These are phyloP conservation scores for Brassica rapa DNA, from an alignment of 345 rosid species.

Conservation along the genomic window DNA sequence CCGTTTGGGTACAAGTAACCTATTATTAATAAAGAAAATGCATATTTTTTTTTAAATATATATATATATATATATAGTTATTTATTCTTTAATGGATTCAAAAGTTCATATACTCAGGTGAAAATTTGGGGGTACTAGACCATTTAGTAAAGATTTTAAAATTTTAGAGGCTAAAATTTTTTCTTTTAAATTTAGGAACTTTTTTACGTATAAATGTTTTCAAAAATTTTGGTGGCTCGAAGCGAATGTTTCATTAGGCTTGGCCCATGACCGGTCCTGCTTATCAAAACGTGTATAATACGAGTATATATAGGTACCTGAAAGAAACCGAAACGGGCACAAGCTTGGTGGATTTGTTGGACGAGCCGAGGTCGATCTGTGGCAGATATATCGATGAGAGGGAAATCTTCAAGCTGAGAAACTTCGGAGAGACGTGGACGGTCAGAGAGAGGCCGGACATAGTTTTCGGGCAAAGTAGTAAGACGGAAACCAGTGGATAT, in stretches of 20 bases:
- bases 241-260: too few species aligned
- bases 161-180: too few species aligned
- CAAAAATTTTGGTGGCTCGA: too few species aligned
- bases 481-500: constrained; percentile 59
- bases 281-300: not conserved
- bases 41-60: too few species aligned
- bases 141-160: too few species aligned
- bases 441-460: constrained; percentile 67
- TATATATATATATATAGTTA: not conserved
- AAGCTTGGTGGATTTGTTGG: constrained; percentile 55
- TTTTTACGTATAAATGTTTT: too few species aligned
- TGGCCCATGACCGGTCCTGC: not conserved
- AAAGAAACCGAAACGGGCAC: constrained; percentile 62
- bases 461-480: constrained; percentile 60
- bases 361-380: constrained; percentile 46
- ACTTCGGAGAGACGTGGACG: constrained; percentile 72
- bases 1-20: not conserved
- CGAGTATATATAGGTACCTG: constrained; percentile 48
- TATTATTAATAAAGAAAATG: not conserved
- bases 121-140: too few species aligned
- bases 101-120: not conserved
- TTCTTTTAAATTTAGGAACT: too few species aligned
- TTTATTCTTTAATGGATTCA: not conserved
- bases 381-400: constrained; percentile 63
- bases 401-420: constrained; percentile 55